These are phyloP conservation scores for Rhizophora apiculata DNA, from an alignment of 345 rosid species.

Conservation along the genomic window DNA sequence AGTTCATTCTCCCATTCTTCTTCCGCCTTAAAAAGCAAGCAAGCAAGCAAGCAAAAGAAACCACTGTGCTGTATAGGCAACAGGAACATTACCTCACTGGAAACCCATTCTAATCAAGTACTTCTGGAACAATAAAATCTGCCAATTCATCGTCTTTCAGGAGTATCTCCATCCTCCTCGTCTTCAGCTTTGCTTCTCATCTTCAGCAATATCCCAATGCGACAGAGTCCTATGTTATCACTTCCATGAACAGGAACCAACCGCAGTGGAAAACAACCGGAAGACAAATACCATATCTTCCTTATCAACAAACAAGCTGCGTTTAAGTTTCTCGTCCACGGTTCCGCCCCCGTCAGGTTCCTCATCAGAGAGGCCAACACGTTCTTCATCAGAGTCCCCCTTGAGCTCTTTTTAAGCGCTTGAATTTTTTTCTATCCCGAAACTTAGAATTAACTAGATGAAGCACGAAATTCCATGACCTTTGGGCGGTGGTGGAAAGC, in stretches of 20 bases:
- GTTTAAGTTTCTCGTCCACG: conserved; percentile 81
- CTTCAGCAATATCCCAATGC: conserved; percentile 84
- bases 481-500: conserved; percentile 59
- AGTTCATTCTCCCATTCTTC: conserved; percentile 61
- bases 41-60: conserved; percentile 6
- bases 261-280: conserved; percentile 8
- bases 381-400: conserved; percentile 56
- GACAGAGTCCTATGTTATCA: conserved; percentile 39
- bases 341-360: conserved; percentile 70
- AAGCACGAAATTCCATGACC: conserved; percentile 33
- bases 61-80: neutral
- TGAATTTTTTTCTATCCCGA: conserved; percentile 79
- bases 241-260: conserved; percentile 7
- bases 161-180: conserved; percentile 77
- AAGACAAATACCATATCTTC: conserved; percentile 49
- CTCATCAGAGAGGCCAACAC: conserved; percentile 62
- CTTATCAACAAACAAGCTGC: conserved; percentile 69
- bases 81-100: conserved; percentile 44
- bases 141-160: conserved; percentile 96
- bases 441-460: neutral
- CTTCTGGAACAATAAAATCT: conserved; percentile 88
- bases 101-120: conserved; percentile 55
- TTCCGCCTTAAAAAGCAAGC: conserved; percentile 44
- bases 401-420: conserved; percentile 84
- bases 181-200: conserved; percentile 65